Evolutionary conservation across 2,329 filamentous ascomycete genomes (phyloP), one percentile per base, ranked within the genome.

Genomic region (Oidium heveae): DNA sequence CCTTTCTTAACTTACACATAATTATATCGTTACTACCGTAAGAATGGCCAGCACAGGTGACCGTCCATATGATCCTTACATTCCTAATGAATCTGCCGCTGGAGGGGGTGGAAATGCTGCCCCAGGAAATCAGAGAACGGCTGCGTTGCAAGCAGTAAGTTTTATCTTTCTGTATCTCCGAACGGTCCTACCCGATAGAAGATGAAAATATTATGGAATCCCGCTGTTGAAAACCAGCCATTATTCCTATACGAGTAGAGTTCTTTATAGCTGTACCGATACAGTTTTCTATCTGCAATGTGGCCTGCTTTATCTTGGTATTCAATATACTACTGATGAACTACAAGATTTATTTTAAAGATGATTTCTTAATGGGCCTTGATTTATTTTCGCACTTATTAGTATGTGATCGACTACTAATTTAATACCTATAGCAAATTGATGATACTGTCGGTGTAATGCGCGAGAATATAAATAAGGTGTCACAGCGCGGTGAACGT

Each of bases 381-480:
- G 28, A 32, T 32, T 32, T 32, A 8, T 32, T 8, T 32, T 28
- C 24, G 9, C 28, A 4, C 28, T 8, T 4, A 32, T 32, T 32
- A 32, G 9, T 32, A 32, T 8, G 28, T 32, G 28, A 32, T 32
- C 28, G 1, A 32, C 28, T 39, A 39, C 37, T 39, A 39, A 39
- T n/a, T 6, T 1, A n/a, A n/a, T 16, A 4, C 5, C 13, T 9
- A n/a, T n/a, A 98, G 91, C 84, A 96, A 93, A 94, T 98, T 70
- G 84, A 96, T 68, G 85, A 88, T 66, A 94, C 89, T 53, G 86
- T 95, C 64, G 82, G 82, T 66, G 85, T 91, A 61, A 95, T 98
- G 89, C 80, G 84, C 65, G 82, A 94, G 68, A 98, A 98, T 73
- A 93, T 98, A 74, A 87, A 88, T 74, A 93, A 91, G 71, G 86